Percentiles rank a stretch among this genome's conserved stretches.
Evolutionary conservation across 192 early-diverging fungal genomes (phyloP).

Genomic region (Podila minutissima): DNA sequence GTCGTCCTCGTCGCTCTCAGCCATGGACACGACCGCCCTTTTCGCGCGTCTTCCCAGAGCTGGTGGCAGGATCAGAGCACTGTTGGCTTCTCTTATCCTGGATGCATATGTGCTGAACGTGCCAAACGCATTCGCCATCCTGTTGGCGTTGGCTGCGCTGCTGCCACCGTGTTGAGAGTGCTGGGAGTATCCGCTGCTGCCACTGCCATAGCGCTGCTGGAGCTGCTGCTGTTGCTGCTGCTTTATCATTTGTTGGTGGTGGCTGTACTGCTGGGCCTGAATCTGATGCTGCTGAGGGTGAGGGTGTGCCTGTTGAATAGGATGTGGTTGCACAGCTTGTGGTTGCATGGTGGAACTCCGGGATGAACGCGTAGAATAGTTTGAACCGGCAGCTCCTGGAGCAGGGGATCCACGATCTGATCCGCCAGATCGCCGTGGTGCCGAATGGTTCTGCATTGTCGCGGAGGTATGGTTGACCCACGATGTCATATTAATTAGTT

Average conservation of each 20-base stretch:
- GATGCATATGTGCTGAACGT: constrained; percentile 61
- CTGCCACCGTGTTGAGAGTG: not conserved
- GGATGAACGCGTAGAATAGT: constrained; percentile 24
- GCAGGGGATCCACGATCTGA: constrained; percentile 22
- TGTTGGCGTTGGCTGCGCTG: not conserved
- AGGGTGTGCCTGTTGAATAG: constrained; percentile 3
- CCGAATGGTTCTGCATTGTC: constrained; percentile 19
- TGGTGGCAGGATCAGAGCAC: constrained; percentile 58
- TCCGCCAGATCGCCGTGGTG: not conserved
- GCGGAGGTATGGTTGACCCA: constrained; percentile 44
- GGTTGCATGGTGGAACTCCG: constrained; percentile 16
- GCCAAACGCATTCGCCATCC: constrained; percentile 30
- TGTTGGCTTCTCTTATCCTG: constrained; percentile 61
- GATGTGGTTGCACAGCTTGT: not conserved
- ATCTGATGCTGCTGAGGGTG: constrained; percentile 19
- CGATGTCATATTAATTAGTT: constrained; percentile 21
- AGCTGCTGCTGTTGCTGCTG: constrained; percentile 4
- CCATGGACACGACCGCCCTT: constrained; percentile 45
- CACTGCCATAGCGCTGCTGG: constrained; percentile 6
- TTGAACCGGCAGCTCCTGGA: not conserved
- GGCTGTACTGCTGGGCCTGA: constrained; percentile 16
- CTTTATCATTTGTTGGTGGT: constrained; percentile 11
- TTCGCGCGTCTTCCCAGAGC: constrained; percentile 50
- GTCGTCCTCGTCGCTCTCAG: constrained; percentile 59
- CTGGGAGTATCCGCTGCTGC: not conserved